These are phyloP conservation scores for Linderina pennispora DNA, from an alignment of 192 early-diverging fungal genomes.

Conservation along the genomic window DNA sequence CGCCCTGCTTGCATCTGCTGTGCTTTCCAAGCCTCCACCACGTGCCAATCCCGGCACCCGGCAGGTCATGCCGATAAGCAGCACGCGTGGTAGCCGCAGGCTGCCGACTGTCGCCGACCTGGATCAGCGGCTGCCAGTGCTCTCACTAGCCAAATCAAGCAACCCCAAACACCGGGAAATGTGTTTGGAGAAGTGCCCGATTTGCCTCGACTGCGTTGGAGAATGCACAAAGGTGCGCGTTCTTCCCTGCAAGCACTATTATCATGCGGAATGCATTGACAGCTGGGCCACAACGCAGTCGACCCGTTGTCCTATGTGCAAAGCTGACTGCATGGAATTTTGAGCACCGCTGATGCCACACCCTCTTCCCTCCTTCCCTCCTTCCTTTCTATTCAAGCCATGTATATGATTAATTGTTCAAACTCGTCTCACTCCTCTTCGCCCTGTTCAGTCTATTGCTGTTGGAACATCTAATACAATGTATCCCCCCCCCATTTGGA, in stretches of 20 bases:
- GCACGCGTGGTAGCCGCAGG: neutral
- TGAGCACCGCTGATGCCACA: neutral
- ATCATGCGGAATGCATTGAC: neutral
- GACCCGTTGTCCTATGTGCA: neutral
- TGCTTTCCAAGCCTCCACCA: neutral
- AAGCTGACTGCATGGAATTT: neutral
- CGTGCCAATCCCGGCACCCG: too few species aligned
- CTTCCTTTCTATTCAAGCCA: too few species aligned
- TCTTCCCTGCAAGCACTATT: neutral
- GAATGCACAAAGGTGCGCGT: neutral
- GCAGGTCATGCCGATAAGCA: neutral
- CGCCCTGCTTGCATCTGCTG: neutral
- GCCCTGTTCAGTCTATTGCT: neutral
- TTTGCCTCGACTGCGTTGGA: neutral
- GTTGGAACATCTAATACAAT: too few species aligned
- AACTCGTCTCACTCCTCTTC: neutral
- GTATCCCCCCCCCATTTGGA: too few species aligned
- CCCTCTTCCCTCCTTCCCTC: too few species aligned
- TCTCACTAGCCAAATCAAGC: too few species aligned
- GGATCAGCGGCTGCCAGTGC: neutral
- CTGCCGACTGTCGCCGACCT: neutral
- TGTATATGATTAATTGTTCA: neutral
- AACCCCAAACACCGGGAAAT: neutral
- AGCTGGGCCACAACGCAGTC: neutral
- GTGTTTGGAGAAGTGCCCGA: neutral